Base-by-base conservation (phyloP, 495 filamentous ascomycete genomes). In the Penicillium antarcticum region DNA sequence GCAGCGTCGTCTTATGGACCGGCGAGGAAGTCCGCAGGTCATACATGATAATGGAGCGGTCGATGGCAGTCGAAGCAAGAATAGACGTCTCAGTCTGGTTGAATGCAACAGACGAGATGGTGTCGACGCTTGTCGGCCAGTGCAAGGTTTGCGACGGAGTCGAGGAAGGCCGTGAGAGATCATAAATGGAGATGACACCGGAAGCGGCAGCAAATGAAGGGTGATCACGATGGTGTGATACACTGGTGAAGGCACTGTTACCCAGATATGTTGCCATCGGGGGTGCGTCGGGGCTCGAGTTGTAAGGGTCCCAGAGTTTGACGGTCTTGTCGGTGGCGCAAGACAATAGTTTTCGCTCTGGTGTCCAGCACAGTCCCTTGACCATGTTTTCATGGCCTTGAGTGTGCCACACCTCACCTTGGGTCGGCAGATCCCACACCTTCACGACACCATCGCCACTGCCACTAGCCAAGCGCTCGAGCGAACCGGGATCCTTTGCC, bases 51-150 rank as follows among this genome's bases (percentile, higher is more conserved):
- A 97, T 76, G 4, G 86, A 88, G 26, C 94, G 84, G 61, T 97
- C 94, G 9, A 86, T 87, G 14, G 87, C 91, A 35, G 83, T 83
- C 1, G 89, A 91, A 6, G 81, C 95, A 29, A 97, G 75, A 45
- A 97, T 82, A 0, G 89, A 95, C 1, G 95, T 96, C 71, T 98
- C 94, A 14, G 83, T 86, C 61, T 94, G 89, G 70, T 98, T 98
- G 76, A 97, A 96, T 40, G 87, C 79, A 48, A 97, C 78, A 9
- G 87, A 81, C 16, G 82, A 95, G 69, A 97, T 92, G n/a, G 95
- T 97, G 67, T 97, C 92, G 39, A 87, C 84, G 33, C 82, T 82
- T 4, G 86, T 92, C 23, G 91, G 90, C 91, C 91, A 96, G 55
- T 87, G 76, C 31, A 96, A 78, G 36, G 87, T 87, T 66, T 95